Base-by-base conservation (phyloP, 345 rosid species). In the Raphanus raphanistrum region DNA sequence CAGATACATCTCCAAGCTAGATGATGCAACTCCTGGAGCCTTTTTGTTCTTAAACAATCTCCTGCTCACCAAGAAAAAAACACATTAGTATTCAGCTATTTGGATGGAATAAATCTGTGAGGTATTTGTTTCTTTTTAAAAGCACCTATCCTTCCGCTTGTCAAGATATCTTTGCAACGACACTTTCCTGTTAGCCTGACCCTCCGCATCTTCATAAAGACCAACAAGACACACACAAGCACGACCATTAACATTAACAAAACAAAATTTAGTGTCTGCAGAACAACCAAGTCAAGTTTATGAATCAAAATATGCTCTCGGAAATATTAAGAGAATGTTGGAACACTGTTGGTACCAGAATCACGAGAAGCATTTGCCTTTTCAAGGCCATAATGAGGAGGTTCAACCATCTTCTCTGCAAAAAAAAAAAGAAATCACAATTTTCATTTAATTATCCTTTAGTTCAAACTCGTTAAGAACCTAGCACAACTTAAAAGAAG, bases 131-230 rank as follows among this genome's bases (percentile, higher is more conserved):
- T 45, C 15, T 77, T 74, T 35, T 9, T 17, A 29, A 21, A 21
- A 3, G 31, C 55, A 93, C 98, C 98, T 93, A 82, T 90, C 96
- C 65, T 89, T 90, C 13, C 87, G 84, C 87, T 90, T 93, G 63
- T 90, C 93, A 10, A 64, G 87, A 76, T 89, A 93, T 84, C 90
- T 87, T 82, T 86, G 93, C 89, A 89, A 73, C 35, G 83, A 87
- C 21, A 83, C 81, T 82, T 86, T 85, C 74, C 98, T 83, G 85
- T 78, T 89, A 21, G 85, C 81, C 79, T 88, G 97, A 63, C 90
- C 92, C 43, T 91, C 97, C 69, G 78, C 75, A 86, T 88, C 94
- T 89, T 68, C 83, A 73, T 52, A 76, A 33, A 68, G 7, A 54
- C 71, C 71, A 21, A 60, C 63, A 76, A 77, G 21, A 76, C 55